phyloP scores from a whole-genome alignment of 2,329 filamentous ascomycete species.

The Pestalotiopsis sp. region DNA sequence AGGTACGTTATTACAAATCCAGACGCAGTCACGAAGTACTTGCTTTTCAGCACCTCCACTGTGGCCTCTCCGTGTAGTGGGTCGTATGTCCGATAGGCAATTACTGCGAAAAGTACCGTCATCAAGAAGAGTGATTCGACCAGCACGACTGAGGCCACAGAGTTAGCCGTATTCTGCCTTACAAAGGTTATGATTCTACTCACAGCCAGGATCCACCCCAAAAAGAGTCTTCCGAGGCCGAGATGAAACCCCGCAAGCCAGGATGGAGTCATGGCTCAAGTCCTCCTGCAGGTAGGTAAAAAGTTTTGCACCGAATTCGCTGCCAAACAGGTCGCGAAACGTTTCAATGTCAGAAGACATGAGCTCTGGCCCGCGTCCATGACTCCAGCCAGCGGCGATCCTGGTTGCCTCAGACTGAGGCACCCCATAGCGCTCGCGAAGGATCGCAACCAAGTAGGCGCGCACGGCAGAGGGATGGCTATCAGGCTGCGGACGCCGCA shows the following conservation, averaged over 20 bases:
- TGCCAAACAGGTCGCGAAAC: background rate
- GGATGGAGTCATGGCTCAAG: no score
- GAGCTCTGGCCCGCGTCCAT: background rate
- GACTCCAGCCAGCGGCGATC: background rate
- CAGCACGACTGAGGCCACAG: background rate
- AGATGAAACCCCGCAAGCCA: no score
- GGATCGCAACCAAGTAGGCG: background rate
- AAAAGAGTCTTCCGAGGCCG: background rate
- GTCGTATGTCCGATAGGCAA: background rate
- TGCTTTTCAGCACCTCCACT: background rate
- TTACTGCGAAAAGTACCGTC: background rate
- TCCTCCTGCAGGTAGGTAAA: background rate
- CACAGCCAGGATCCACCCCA: background rate
- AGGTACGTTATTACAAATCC: background rate
- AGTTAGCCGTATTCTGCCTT: background rate
- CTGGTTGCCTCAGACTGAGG: background rate
- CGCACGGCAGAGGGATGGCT: background rate
- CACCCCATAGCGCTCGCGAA: background rate
- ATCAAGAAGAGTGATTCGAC: background rate
- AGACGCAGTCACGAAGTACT: background rate
- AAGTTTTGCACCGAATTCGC: background rate
- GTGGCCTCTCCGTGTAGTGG: background rate
- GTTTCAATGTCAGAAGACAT: background rate
- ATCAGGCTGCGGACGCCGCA: background rate
- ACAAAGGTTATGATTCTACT: background rate